phyloP scores from a whole-genome alignment of 1,139 yeast genomes.

The Magnusiomyces ingens region DNA sequence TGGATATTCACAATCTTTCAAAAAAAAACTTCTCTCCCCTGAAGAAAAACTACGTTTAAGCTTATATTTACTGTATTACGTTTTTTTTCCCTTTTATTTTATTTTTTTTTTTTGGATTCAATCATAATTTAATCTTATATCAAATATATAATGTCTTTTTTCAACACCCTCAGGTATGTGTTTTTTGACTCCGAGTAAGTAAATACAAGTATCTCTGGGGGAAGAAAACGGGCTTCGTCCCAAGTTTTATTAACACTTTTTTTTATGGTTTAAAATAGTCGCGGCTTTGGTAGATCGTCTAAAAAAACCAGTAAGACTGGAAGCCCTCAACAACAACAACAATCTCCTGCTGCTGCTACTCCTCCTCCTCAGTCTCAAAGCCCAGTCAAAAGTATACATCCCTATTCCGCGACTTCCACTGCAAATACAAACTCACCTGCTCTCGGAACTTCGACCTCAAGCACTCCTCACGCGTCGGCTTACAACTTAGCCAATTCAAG shows the following conservation, averaged over 20 bases:
- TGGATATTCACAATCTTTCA: no score
- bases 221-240: slow-evolving; percentile 3
- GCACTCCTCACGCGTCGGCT: slow-evolving; percentile 1
- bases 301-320: slow-evolving; percentile 37
- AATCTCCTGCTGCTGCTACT: slow-evolving; percentile 2
- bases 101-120: background rate
- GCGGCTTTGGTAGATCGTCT: slow-evolving; percentile 61
- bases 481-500: background rate
- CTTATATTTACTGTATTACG: no score
- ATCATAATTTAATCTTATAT: background rate
- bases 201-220: no score
- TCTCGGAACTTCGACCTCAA: background rate
- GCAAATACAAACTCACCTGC: background rate
- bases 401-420: background rate
- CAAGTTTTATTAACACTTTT: background rate
- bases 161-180: slow-evolving; percentile 40
- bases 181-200: background rate
- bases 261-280: slow-evolving; percentile 4
- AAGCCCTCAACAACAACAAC: background rate
- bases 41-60: no score
- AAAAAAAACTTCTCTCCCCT: no score
- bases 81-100: slow-evolving; percentile 1
- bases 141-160: slow-evolving; percentile 35
- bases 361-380: slow-evolving; percentile 10
- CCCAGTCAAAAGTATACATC: background rate